phyloP scores from a whole-genome alignment of 371 early-diverging fungal species.

The Umbelopsis sp. region DNA sequence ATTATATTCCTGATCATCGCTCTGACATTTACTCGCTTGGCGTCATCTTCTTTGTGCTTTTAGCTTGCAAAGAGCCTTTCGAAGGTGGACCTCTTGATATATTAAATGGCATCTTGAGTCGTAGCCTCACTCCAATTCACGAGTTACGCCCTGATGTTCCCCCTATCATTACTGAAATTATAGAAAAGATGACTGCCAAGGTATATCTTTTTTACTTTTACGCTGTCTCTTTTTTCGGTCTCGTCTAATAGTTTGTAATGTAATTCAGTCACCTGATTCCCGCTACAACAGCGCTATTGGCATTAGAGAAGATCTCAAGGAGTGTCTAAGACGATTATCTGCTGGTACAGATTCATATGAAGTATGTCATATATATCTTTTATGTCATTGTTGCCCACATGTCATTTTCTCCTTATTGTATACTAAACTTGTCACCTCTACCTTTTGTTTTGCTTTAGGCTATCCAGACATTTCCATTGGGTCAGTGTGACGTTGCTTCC shows the following conservation, averaged over 20 bases:
- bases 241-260: background rate
- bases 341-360: slow-evolving; percentile 28
- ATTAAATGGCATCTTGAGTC: slow-evolving; percentile 54
- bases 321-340: slow-evolving; percentile 44
- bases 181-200: slow-evolving; percentile 63
- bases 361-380: background rate
- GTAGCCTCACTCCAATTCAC: slow-evolving; percentile 46
- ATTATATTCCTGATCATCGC: slow-evolving; percentile 58
- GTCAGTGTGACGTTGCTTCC: slow-evolving; percentile 47
- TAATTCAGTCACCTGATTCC: slow-evolving; percentile 54
- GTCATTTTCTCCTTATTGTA: no score
- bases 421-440: no score
- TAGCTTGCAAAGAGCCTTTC: slow-evolving; percentile 56
- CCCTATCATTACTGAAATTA: slow-evolving; percentile 44
- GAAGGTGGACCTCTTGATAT: slow-evolving; percentile 59
- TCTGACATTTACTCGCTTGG: slow-evolving; percentile 62
- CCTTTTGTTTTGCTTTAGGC: background rate
- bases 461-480: slow-evolving; percentile 41
- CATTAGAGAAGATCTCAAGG: slow-evolving; percentile 55
- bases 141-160: slow-evolving; percentile 57
- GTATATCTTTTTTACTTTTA: slow-evolving; percentile 25
- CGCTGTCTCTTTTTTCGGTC: background rate
- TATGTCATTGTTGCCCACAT: no score
- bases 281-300: slow-evolving; percentile 62
- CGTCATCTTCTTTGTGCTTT: slow-evolving; percentile 52